Conservation (phyloP, 805 yeast genomes). For the Myxozyma neotropica region DNA sequence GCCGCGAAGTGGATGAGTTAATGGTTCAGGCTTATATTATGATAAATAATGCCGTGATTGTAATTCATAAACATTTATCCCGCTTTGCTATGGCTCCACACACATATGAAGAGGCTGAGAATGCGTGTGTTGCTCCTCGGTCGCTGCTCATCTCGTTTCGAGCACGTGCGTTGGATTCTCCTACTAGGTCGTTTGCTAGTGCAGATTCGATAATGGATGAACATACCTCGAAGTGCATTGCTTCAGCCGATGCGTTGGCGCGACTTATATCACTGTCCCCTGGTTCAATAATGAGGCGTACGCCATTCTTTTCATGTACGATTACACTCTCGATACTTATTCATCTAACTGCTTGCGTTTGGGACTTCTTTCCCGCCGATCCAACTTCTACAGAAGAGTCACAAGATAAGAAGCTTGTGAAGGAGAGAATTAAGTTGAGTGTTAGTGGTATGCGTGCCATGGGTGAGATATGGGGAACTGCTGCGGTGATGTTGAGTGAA, state of each 20-base stretch:
- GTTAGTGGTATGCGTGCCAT: constrained; percentile 15
- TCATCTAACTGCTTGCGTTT: constrained; percentile 22
- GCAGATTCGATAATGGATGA: neutral
- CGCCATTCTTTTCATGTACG: constrained; percentile 26
- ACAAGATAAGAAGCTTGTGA: constrained; percentile 1
- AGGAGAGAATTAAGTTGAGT: constrained; percentile 17
- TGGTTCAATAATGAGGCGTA: constrained; percentile 6
- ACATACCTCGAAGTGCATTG: constrained; percentile 17
- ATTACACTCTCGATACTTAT: constrained; percentile 13
- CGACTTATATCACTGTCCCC: constrained; percentile 14
- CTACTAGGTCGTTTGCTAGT: too few species aligned
- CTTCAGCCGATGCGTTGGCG: constrained; percentile 16
- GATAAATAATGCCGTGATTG: constrained; percentile 11
- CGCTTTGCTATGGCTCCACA: constrained; percentile 18
- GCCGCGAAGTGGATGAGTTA: constrained; percentile 20
- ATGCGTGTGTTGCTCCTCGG: constrained; percentile 17
- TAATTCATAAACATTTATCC: constrained; percentile 15
- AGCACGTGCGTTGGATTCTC: neutral
- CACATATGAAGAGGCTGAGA: constrained; percentile 7
- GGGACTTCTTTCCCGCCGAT: constrained; percentile 21
- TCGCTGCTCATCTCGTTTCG: constrained; percentile 19
- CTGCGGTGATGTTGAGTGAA: constrained; percentile 5
- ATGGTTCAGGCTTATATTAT: constrained; percentile 17
- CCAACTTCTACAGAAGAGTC: neutral
- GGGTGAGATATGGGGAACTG: constrained; percentile 20